A percentile compares a stretch with the other conserved stretches of the same genome.
Conservation (phyloP, 2,329 filamentous ascomycete species). For the Cercospora zeae-maydis region DNA sequence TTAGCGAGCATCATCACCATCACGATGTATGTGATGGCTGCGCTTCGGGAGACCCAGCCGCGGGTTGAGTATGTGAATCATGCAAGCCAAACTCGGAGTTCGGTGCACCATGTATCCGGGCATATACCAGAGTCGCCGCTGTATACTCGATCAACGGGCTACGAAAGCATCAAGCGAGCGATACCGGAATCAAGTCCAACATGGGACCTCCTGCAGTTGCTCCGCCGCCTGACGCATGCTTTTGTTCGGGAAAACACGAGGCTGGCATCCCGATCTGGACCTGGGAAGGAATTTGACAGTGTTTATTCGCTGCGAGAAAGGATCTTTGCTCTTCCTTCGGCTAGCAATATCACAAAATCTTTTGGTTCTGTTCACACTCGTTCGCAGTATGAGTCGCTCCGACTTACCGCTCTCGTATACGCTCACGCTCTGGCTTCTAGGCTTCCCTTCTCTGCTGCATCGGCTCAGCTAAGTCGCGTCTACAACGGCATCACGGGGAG, state of each 20-base stretch:
- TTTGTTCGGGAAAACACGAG: constrained; percentile 13
- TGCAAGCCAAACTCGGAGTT: constrained; percentile 9
- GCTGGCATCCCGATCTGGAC: not conserved
- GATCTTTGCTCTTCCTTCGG: constrained; percentile 19
- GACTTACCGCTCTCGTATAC: constrained; percentile 31
- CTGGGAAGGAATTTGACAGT: not conserved
- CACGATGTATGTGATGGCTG: constrained; percentile 27
- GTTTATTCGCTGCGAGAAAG: constrained; percentile 11
- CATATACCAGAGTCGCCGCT: constrained; percentile 25
- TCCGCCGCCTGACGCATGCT: constrained; percentile 20
- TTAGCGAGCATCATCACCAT: constrained; percentile 29
- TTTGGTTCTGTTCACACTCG: constrained; percentile 19
- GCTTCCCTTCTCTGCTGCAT: constrained; percentile 28
- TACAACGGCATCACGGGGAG: not conserved
- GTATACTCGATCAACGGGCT: constrained; percentile 21
- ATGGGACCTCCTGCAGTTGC: constrained; percentile 16
- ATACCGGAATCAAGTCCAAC: constrained; percentile 17
- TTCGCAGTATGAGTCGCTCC: constrained; percentile 31
- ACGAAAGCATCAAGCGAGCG: constrained; percentile 15
- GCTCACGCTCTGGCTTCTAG: constrained; percentile 27
- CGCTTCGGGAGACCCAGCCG: constrained; percentile 23
- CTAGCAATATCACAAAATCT: constrained; percentile 7
- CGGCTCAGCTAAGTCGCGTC: not conserved
- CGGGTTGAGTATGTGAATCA: constrained; percentile 20
- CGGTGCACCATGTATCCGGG: constrained; percentile 9